phyloP scores from a whole-genome alignment of 805 yeast species.

The Myxozyma sirexii region DNA sequence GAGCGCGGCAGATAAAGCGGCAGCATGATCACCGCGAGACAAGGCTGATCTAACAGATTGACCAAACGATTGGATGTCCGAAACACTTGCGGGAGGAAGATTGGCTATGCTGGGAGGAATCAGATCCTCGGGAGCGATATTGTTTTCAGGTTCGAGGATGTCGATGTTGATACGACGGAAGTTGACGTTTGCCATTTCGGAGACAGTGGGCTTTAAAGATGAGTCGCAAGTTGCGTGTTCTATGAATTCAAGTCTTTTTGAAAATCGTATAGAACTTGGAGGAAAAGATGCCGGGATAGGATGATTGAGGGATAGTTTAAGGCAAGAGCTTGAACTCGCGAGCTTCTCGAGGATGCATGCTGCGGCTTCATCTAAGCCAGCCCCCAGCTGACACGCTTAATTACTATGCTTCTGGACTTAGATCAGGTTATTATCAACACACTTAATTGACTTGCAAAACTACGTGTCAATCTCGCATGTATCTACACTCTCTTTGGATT shows the following conservation, averaged over 20 bases:
- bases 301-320: neutral
- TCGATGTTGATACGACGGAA: constrained; percentile 88
- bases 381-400: constrained; percentile 5
- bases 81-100: constrained; percentile 49
- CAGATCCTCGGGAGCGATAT: constrained; percentile 63
- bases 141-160: constrained; percentile 79
- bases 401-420: no score
- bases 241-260: neutral
- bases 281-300: neutral
- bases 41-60: constrained; percentile 56
- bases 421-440: no score
- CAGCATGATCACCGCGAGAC: constrained; percentile 69
- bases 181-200: constrained; percentile 30
- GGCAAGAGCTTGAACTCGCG: neutral
- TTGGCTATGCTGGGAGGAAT: constrained; percentile 51
- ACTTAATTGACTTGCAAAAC: neutral
- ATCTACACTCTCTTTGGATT: neutral
- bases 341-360: constrained; percentile 1
- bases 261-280: no score
- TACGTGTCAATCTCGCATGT: no score
- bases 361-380: constrained; percentile 13
- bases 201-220: no score
- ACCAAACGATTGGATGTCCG: constrained; percentile 52
- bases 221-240: no score
- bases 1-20: constrained; percentile 67